Evolutionary conservation across 345 rosid genomes (phyloP).

Genomic region (Citrus glauca): DNA sequence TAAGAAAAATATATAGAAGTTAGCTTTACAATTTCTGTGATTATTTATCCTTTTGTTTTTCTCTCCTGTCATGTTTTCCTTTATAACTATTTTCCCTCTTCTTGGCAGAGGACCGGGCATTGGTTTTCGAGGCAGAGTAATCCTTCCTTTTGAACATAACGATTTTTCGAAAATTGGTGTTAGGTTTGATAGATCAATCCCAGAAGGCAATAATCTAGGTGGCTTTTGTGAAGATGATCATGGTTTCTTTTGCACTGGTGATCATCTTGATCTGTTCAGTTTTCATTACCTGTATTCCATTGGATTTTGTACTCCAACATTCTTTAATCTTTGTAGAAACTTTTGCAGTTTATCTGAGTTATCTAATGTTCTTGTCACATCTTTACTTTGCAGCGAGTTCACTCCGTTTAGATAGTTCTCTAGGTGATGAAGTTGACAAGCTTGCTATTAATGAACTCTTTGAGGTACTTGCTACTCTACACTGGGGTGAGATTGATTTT

Average conservation of each 20-base stretch:
- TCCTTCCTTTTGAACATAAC: conserved; percentile 91
- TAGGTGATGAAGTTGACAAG: conserved; percentile 79
- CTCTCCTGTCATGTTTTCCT: background rate
- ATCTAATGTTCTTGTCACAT: conserved; percentile 3
- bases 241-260: conserved; percentile 94
- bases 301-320: background rate
- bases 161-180: conserved; percentile 85
- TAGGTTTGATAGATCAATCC: conserved; percentile 81
- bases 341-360: background rate
- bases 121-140: conserved; percentile 86
- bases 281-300: background rate
- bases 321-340: background rate
- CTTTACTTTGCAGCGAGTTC: conserved; percentile 53
- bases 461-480: conserved; percentile 50
- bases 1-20: background rate
- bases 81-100: background rate
- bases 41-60: background rate
- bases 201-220: conserved; percentile 93
- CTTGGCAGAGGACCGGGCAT: conserved; percentile 63
- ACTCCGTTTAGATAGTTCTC: conserved; percentile 73
- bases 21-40: background rate
- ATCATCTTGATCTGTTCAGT: background rate
- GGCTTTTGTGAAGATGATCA: conserved; percentile 87
- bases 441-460: conserved; percentile 81
- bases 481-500: background rate